Conservation (phyloP, 1,284 basidiomycete genomes). For the Neonothopanus nambi region DNA sequence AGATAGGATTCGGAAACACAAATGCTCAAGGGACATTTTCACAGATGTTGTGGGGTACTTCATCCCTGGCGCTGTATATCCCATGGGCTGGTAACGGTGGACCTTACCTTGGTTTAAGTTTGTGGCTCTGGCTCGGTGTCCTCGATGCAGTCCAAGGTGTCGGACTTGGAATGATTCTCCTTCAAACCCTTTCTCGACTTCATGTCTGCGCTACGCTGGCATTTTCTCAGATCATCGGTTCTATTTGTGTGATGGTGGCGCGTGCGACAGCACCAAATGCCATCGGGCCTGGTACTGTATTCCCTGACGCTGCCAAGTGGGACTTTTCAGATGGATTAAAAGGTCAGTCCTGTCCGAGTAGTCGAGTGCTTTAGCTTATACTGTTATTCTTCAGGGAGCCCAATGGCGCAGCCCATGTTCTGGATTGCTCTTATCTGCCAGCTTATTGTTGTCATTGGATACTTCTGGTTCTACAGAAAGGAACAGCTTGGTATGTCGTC, state of each 20-base stretch:
- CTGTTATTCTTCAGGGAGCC: conserved; percentile 49
- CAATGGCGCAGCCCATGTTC: conserved; percentile 80
- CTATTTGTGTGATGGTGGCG: conserved; percentile 82
- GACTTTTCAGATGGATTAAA: conserved; percentile 67
- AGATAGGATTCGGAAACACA: not conserved
- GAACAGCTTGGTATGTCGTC: conserved; percentile 69
- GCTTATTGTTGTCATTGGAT: conserved; percentile 83
- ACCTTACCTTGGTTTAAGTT: conserved; percentile 83
- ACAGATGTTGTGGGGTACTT: conserved; percentile 85
- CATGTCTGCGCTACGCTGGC: conserved; percentile 92
- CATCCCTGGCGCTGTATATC: conserved; percentile 84
- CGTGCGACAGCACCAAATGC: conserved; percentile 81
- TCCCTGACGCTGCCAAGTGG: conserved; percentile 89
- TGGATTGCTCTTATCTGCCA: conserved; percentile 85
- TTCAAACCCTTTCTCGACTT: conserved; percentile 89
- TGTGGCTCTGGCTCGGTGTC: conserved; percentile 94
- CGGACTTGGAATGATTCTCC: conserved; percentile 90
- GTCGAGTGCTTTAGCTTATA: no score
- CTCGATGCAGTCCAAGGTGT: conserved; percentile 92
- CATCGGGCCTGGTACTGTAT: conserved; percentile 87
- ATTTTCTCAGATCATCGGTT: conserved; percentile 82
- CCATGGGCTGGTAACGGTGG: conserved; percentile 86
- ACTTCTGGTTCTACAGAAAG: conserved; percentile 94
- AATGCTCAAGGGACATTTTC: conserved; percentile 5
- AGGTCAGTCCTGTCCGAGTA: not conserved